phyloP scores from a whole-genome alignment of 495 filamentous ascomycete genomes.

The Tuber calosporum region DNA sequence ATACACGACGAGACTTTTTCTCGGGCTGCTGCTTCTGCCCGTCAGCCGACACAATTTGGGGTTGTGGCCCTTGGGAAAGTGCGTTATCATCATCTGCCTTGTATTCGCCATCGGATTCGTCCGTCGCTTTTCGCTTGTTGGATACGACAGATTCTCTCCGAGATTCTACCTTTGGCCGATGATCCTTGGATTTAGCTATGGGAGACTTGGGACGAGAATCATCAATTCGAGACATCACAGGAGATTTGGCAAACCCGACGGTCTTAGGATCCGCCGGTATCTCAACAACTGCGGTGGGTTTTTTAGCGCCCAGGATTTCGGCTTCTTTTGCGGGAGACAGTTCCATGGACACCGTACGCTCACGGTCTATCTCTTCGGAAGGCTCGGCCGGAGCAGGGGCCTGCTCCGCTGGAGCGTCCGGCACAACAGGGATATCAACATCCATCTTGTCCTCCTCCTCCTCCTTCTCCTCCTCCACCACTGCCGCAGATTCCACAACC shows the following conservation, averaged over 20 bases:
- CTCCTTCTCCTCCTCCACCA: conserved; percentile 30
- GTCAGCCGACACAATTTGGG: conserved; percentile 8
- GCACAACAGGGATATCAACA: conserved; percentile 30
- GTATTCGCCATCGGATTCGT: conserved; percentile 39
- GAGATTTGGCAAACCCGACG: conserved; percentile 9
- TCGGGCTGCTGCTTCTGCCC: conserved; percentile 22
- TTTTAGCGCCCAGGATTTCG: conserved; percentile 33
- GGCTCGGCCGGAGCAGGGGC: conserved; percentile 20
- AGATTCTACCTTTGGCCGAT: conserved; percentile 14
- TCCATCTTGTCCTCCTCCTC: conserved; percentile 41
- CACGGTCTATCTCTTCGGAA: conserved; percentile 23
- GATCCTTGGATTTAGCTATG: conserved; percentile 13
- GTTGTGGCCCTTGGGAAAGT: conserved; percentile 6
- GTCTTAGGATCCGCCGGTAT: conserved; percentile 46
- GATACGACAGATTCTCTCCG: conserved; percentile 29
- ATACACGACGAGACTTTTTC: conserved; percentile 33
- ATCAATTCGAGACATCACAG: conserved; percentile 15
- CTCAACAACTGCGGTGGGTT: conserved; percentile 39
- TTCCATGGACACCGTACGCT: conserved; percentile 34
- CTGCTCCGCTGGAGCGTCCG: conserved; percentile 30
- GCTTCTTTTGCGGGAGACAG: conserved; percentile 22
- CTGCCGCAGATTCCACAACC: neutral
- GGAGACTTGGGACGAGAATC: conserved; percentile 26
- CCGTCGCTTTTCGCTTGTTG: conserved; percentile 33
- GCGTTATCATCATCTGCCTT: conserved; percentile 34